These are phyloP conservation scores for Fusarium brevicatenulatum DNA, from an alignment of 2,329 filamentous ascomycete genomes.

Conservation along the genomic window DNA sequence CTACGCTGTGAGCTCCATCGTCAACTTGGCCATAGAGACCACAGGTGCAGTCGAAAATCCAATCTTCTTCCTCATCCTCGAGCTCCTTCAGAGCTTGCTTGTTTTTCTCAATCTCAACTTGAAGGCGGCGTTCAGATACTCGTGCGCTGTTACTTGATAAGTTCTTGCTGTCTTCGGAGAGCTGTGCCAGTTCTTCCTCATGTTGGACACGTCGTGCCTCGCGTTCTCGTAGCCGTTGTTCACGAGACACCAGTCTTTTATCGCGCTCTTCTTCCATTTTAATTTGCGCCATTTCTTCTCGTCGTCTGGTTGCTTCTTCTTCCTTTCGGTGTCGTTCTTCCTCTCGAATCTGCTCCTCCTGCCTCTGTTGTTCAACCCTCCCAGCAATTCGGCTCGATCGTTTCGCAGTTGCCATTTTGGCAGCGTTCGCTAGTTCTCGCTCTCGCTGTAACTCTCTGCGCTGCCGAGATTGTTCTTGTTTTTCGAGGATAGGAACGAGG, in stretches of 20 bases:
- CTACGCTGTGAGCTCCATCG: slow-evolving; percentile 91
- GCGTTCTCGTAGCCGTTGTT: slow-evolving; percentile 85
- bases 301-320: slow-evolving; percentile 73
- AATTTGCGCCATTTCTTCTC: slow-evolving; percentile 69
- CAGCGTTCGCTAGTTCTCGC: slow-evolving; percentile 81
- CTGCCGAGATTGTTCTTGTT: slow-evolving; percentile 79
- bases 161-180: slow-evolving; percentile 79
- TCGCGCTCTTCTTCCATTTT: slow-evolving; percentile 79
- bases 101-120: slow-evolving; percentile 82
- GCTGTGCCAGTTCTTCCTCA: slow-evolving; percentile 81
- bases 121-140: slow-evolving; percentile 81
- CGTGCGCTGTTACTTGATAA: slow-evolving; percentile 66
- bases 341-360: slow-evolving; percentile 76
- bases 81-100: slow-evolving; percentile 80
- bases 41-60: slow-evolving; percentile 96
- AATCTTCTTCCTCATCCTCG: slow-evolving; percentile 79
- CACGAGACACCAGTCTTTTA: slow-evolving; percentile 82
- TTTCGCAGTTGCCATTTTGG: slow-evolving; percentile 93
- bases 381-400: slow-evolving; percentile 88
- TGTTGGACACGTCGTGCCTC: slow-evolving; percentile 85
- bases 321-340: slow-evolving; percentile 62
- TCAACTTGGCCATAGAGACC: slow-evolving; percentile 92
- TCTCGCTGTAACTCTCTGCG: slow-evolving; percentile 74
- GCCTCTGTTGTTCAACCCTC: slow-evolving; percentile 80
- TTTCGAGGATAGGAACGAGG: slow-evolving; percentile 85